Base-by-base conservation (phyloP, 2,329 filamentous ascomycete genomes). In the Trichoderma lentiforme region DNA sequence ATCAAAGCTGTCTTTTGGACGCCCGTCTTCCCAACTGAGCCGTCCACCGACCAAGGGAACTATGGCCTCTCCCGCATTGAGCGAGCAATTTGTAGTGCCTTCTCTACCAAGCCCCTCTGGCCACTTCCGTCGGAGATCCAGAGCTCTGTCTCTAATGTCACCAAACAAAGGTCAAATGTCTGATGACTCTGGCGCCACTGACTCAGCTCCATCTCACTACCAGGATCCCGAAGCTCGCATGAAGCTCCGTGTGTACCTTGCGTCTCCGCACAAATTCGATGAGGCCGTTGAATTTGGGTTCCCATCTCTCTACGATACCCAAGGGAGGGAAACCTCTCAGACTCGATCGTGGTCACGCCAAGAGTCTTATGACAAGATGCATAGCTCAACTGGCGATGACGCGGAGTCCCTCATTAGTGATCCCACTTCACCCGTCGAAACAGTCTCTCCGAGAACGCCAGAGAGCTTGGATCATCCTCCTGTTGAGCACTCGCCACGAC, bases 261-360 rank as follows among this genome's bases (percentile, higher is more conserved):
- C 93, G 8, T 97, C 94, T 1, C 92, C 95, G 1, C 93, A 97
- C 76, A 97, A 97, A 79, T 98, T 98, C 76, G 95, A 98, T 79
- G 95, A 98, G 81, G 94, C 93, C 1, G 89, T 98, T 67, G 93
- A 97, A 79, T 98, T 97, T 81, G 95, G 95, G 0, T 98, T 98
- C 77, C 94, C 94, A 0, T 90, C 91, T 0, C 84, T 85, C 43
- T 86, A 89, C 39, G 81, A 82, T n/a, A 76, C 76, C 2, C 74
- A 80, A 3, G 76, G 80, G 26, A 78, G 80, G 9, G 81, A 82
- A 15, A 74, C 66, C 6, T 70, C 74, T 4, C 73, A 76, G 36
- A 76, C 74, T 74, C 69, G 71, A 30, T 47, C 76, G 72, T 28
- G 76, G 39, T 76, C 79, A 15, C 76, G 76, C 18, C 77, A 78